Evolutionary conservation across 495 filamentous ascomycete genomes (phyloP).

Genomic region (Lasiosphaeria miniovina): DNA sequence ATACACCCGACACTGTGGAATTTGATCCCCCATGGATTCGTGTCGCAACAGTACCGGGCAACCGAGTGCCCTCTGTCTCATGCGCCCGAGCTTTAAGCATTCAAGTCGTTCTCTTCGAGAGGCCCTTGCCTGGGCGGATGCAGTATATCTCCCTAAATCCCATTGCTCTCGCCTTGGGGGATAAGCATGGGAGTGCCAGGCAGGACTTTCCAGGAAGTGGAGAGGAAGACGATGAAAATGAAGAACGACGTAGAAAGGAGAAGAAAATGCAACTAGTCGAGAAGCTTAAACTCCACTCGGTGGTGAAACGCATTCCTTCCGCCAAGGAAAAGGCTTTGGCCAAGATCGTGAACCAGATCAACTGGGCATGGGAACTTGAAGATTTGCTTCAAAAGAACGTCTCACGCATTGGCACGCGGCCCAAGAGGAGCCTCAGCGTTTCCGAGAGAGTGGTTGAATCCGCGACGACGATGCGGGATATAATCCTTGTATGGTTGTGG

Average conservation of each 20-base stretch:
- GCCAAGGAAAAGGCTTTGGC: constrained; percentile 78
- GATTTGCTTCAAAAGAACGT: constrained; percentile 84
- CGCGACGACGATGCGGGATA: constrained; percentile 77
- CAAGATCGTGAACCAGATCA: constrained; percentile 89
- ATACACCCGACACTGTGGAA: constrained; percentile 48
- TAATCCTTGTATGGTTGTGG: constrained; percentile 64
- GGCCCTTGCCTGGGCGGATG: constrained; percentile 84
- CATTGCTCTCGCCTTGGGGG: constrained; percentile 82
- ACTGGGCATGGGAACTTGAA: constrained; percentile 88
- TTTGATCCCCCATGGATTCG: constrained; percentile 71
- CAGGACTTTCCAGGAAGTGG: constrained; percentile 41
- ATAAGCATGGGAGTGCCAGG: constrained; percentile 54
- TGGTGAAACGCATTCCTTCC: constrained; percentile 69
- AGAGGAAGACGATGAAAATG: constrained; percentile 63
- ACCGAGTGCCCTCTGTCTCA: constrained; percentile 64
- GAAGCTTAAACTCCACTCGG: constrained; percentile 85
- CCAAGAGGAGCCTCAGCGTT: constrained; percentile 83
- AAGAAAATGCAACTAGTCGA: constrained; percentile 67
- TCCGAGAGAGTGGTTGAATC: constrained; percentile 94
- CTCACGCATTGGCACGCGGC: constrained; percentile 71
- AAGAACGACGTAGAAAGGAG: constrained; percentile 49
- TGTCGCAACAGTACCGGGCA: constrained; percentile 56
- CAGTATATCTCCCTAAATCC: constrained; percentile 92
- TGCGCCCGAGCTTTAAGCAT: constrained; percentile 67
- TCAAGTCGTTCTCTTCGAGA: constrained; percentile 85